Base-by-base conservation (phyloP, 1,139 yeast genomes). In the Hansenula lynferdii region DNA sequence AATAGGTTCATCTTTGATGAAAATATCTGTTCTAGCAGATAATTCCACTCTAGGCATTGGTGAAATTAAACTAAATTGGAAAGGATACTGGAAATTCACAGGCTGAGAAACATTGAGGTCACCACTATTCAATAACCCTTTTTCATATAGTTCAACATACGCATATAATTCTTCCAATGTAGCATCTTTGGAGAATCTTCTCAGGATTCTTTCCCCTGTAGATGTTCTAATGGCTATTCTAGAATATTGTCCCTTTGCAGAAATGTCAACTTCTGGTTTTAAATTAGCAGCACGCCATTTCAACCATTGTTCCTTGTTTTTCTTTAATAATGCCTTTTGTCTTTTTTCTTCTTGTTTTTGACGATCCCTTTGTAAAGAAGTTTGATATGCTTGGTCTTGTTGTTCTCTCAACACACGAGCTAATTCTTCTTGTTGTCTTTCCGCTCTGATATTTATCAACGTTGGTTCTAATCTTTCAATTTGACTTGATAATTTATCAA, bases 301-400 rank as follows among this genome's bases (percentile, higher is more conserved):
- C 32, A 72, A 61, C 72, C 78, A 79, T 36, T 64, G 54, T 28
- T 53, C 53, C 30, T 50, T 55, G 19, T 54, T 44, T 21, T 43
- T 47, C 29, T 49, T 50, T 21, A 53, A 53, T 16, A 48, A 47
- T 31, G 49, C 54, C 39, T 45, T 54, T 36, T 48, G 51, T 38
- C 47, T 42, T 39, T 59, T 61, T 37, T 53, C 52, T 36, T 57
- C 62, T 26, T 54, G 60, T 22, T 56, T 48, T 33, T 56, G 62
- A 36, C 62, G 60, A 37, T 61, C 64, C 23, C 66, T 58, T 34
- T 61, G 65, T 38, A 90, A 64, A 1, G 95, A 80, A 27, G 72
- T 72, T 53, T 83, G 79, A 59, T 80, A 90, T 25, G 94, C 89
- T 34, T 75, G 65, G 52, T 87, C 94, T 61, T 90, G 97, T 51